Evolutionary conservation across 2,329 filamentous ascomycete species (phyloP), one percentile per base, ranked within the genome.

Genomic region (Verticillium albo-atrum): DNA sequence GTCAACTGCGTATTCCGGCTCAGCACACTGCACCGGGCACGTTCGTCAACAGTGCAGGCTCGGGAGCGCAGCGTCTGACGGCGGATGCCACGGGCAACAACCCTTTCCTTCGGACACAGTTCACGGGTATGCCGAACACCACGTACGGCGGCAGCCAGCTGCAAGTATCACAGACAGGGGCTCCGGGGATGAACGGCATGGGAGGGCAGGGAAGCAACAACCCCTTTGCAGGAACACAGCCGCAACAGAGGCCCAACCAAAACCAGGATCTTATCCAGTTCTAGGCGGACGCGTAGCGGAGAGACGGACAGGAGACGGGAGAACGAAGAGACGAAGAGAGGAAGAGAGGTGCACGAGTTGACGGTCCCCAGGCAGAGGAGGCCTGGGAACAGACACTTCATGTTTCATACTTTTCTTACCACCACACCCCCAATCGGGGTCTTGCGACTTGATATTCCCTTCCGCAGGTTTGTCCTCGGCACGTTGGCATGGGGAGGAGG

Each of bases 11-110:
- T 74, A 96, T 99, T 64, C 95, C 95, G 1, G 88, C 95, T 2
- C 95, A 99, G 72, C 95, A 99, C 74, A 99, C 95, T 0, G 92
- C 95, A 1, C 95, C 95, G 0, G 95, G 94, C 27, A 96, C 91
- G 0, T 99, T 98, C 72, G 89, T 99, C 77, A 99, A 99, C 77
- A 96, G 91, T 61, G 92, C 95, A 6, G 95, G 95, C 55, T 82
- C 89, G 37, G 91, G 91, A n/a, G 77, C 91, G 60, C 86, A 86
- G 66, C 84, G 85, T 60, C 75, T 97, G 51, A 90, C 79, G 61
- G 72, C 80, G 58, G 80, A 92, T 23, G 91, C 91, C 1, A 92
- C 88, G 2, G 89, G 89, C 32, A 95, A 85, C 78, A 98, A 98
- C 71, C 95, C 95, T 0, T 99, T 98, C 78, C 78, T 96, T 67